Evolutionary conservation across 768 basidiomycete genomes (phyloP).

Genomic region (Termitomyces sp.): DNA sequence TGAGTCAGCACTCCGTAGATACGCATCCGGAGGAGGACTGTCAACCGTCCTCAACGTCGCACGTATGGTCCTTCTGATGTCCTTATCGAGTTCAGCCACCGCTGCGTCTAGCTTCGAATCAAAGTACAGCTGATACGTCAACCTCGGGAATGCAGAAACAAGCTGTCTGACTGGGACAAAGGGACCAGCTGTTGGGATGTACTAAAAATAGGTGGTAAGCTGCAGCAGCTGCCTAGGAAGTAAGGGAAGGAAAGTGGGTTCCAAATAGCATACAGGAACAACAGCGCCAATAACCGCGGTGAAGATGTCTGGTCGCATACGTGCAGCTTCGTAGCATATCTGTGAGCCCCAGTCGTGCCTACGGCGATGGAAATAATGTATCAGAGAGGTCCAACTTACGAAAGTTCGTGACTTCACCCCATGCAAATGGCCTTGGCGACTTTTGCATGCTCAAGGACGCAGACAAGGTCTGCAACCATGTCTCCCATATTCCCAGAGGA

Average conservation of each 20-base stretch:
- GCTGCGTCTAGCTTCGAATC: constrained; percentile 46
- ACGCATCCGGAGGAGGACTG: constrained; percentile 54
- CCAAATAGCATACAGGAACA: constrained; percentile 48
- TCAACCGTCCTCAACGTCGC: constrained; percentile 49
- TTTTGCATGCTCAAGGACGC: constrained; percentile 52
- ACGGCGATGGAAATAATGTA: neutral
- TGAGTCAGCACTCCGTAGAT: constrained; percentile 45
- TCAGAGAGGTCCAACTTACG: neutral
- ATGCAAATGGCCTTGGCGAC: constrained; percentile 54
- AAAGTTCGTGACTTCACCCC: constrained; percentile 41
- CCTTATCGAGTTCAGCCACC: constrained; percentile 47
- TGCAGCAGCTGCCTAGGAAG: neutral
- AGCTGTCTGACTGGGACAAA: constrained; percentile 46
- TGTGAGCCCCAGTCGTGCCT: constrained; percentile 80
- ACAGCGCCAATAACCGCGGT: constrained; percentile 53
- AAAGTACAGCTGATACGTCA: constrained; percentile 68
- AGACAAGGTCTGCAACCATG: constrained; percentile 58
- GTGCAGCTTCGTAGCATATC: constrained; percentile 65
- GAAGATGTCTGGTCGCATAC: constrained; percentile 64
- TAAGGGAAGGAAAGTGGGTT: neutral
- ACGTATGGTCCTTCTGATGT: constrained; percentile 56
- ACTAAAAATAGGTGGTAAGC: constrained; percentile 37
- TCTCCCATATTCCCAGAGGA: constrained; percentile 60
- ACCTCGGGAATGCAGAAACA: constrained; percentile 39
- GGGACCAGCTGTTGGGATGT: constrained; percentile 49